phyloP scores from a whole-genome alignment of 2,329 filamentous ascomycete genomes.

The Scedosporium dehoogii region DNA sequence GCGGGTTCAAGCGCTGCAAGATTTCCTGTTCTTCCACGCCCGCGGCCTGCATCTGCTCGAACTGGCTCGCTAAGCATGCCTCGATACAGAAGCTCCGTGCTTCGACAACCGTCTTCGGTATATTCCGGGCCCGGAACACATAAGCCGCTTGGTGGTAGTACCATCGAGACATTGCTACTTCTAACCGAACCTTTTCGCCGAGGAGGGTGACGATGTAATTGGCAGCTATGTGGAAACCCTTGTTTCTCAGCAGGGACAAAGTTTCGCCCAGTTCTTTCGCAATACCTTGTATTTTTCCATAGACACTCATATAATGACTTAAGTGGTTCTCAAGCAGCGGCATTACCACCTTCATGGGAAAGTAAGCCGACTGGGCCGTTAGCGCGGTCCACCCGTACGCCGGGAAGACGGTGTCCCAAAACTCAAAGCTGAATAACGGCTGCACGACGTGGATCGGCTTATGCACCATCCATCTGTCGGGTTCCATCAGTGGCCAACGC shows the following conservation, averaged over 20 bases:
- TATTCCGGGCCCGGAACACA: neutral
- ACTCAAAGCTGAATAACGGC: slow-evolving; percentile 15
- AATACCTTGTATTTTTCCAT: neutral
- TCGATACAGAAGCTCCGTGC: neutral
- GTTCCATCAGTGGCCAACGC: neutral
- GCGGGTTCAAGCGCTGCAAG: too few species aligned
- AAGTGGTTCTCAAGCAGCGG: slow-evolving; percentile 7
- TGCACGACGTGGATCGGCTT: slow-evolving; percentile 5
- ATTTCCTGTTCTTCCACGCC: too few species aligned
- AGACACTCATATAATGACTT: neutral
- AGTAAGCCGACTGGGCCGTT: slow-evolving; percentile 9
- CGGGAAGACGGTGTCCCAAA: slow-evolving; percentile 16
- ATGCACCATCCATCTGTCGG: neutral
- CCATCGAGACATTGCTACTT: slow-evolving; percentile 11
- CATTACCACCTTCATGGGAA: slow-evolving; percentile 13
- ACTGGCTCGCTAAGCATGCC: too few species aligned
- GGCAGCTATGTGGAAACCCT: slow-evolving; percentile 7
- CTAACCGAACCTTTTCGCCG: slow-evolving; percentile 11
- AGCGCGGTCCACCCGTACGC: slow-evolving; percentile 17
- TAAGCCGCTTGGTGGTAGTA: neutral
- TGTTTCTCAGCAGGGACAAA: neutral
- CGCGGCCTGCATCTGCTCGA: neutral
- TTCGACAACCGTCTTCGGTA: neutral
- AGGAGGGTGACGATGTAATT: slow-evolving; percentile 13
- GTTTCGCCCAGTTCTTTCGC: neutral